Conservation (phyloP, 345 rosid genomes). For the Salix brachista region DNA sequence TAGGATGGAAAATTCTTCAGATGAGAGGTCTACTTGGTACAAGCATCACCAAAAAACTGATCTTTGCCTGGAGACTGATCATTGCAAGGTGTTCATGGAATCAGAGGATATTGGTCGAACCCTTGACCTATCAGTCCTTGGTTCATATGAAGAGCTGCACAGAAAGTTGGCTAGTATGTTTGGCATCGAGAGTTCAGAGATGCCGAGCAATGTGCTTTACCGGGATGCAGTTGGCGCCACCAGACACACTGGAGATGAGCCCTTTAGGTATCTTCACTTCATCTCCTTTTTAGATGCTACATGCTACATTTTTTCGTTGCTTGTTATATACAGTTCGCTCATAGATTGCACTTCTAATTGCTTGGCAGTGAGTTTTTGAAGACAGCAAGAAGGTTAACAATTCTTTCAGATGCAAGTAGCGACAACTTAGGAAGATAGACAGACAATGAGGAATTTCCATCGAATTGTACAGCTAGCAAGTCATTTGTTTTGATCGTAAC, state of each 20-base stretch:
- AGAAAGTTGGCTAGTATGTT: conserved; percentile 69
- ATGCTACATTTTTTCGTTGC: neutral
- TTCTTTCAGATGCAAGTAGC: conserved; percentile 62
- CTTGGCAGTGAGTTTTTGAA: conserved; percentile 73
- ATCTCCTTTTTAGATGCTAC: too few species aligned
- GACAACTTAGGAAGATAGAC: conserved; percentile 49
- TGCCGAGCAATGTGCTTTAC: conserved; percentile 66
- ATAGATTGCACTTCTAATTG: conserved; percentile 4
- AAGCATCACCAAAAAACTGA: conserved; percentile 40
- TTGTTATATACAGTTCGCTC: neutral
- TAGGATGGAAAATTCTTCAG: conserved; percentile 51
- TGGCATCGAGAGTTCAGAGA: conserved; percentile 59
- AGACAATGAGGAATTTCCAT: conserved; percentile 17
- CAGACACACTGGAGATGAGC: conserved; percentile 73
- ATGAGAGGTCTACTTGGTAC: conserved; percentile 60
- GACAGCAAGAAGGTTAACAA: conserved; percentile 75
- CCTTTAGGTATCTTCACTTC: conserved; percentile 52
- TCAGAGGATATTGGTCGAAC: conserved; percentile 83
- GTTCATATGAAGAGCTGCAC: conserved; percentile 74
- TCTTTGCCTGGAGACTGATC: conserved; percentile 50
- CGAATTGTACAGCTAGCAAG: conserved; percentile 40
- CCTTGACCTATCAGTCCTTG: conserved; percentile 61
- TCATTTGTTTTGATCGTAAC: neutral
- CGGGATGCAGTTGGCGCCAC: conserved; percentile 54
- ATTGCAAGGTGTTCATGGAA: conserved; percentile 87